These are phyloP conservation scores for Trichomonascaceae sp. DNA, from an alignment of 1,139 yeast genomes.

Conservation along the genomic window DNA sequence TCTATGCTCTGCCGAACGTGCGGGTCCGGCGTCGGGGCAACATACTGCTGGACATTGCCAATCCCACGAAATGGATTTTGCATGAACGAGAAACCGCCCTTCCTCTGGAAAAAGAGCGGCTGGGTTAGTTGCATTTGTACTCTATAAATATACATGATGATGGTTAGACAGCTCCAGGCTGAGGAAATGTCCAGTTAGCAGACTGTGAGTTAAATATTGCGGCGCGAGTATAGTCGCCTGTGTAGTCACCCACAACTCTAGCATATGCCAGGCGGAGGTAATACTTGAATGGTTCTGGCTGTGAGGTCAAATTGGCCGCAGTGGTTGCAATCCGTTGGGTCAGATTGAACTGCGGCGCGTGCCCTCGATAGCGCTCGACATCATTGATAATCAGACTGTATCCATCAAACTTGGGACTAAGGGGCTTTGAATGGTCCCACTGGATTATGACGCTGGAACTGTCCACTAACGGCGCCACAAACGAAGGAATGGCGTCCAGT, in stretches of 20 bases:
- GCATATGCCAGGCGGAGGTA: constrained; percentile 20
- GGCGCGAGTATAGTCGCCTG: constrained; percentile 19
- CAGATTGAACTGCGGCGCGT: constrained; percentile 16
- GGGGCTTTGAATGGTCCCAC: constrained; percentile 4
- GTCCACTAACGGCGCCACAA: constrained; percentile 24
- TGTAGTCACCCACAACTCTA: constrained; percentile 7
- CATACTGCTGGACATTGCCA: constrained; percentile 18
- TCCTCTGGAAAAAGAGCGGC: too few relatives aligned
- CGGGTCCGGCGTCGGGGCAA: constrained; percentile 21
- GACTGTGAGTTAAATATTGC: constrained; percentile 12
- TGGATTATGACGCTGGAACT: constrained; percentile 2
- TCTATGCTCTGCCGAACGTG: constrained; percentile 39
- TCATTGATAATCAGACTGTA: constrained; percentile 64
- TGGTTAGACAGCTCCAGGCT: constrained; percentile 11
- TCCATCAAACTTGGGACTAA: constrained; percentile 25
- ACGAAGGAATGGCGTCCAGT: constrained; percentile 39
- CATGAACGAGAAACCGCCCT: too few relatives aligned
- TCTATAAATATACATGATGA: too few relatives aligned
- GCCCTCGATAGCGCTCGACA: constrained; percentile 59
- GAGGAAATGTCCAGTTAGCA: constrained; percentile 12
- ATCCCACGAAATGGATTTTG: constrained; percentile 6
- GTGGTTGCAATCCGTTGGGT: constrained; percentile 13
- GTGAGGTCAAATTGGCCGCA: constrained; percentile 3
- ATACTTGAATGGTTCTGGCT: constrained; percentile 6
- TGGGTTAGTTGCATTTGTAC: too few relatives aligned